Conservation (phyloP, 2,329 filamentous ascomycete species). For the Bisporella sp. region DNA sequence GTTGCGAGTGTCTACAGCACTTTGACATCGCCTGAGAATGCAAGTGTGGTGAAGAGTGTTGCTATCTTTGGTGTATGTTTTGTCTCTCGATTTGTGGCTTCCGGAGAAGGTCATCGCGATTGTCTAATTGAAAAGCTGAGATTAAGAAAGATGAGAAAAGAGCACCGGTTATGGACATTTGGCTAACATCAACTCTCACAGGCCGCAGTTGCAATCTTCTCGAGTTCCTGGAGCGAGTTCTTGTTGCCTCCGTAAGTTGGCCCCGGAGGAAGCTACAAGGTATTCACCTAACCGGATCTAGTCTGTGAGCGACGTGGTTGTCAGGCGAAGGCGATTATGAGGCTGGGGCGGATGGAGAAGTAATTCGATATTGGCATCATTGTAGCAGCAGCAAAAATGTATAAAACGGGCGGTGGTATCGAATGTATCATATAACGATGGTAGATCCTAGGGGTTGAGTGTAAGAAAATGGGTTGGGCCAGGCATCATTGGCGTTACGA, state of each 20-base stretch:
- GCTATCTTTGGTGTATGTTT: slow-evolving; percentile 58
- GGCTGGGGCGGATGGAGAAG: too few species aligned
- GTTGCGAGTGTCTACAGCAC: slow-evolving; percentile 52
- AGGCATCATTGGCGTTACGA: background rate
- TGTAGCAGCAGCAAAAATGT: too few species aligned
- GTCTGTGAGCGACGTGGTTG: too few species aligned
- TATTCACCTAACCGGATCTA: too few species aligned
- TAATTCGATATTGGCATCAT: too few species aligned
- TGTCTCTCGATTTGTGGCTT: background rate
- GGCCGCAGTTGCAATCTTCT: slow-evolving; percentile 59
- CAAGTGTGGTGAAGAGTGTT: slow-evolving; percentile 60
- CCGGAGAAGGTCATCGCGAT: background rate
- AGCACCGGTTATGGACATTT: slow-evolving; percentile 1
- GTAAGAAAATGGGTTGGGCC: background rate
- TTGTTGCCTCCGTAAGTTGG: slow-evolving; percentile 57
- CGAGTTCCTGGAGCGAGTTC: slow-evolving; percentile 60
- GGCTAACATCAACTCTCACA: slow-evolving; percentile 28
- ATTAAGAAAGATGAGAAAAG: background rate
- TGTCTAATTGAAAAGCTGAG: too few species aligned
- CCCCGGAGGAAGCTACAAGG: background rate
- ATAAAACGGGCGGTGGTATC: too few species aligned
- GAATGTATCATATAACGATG: too few species aligned
- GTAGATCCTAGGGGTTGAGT: background rate
- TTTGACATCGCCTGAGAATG: slow-evolving; percentile 61
- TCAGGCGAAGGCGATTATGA: too few species aligned